Evolutionary conservation across 75 land plant species (phyloP).

Genomic region (Chamaecyparis obtusa): DNA sequence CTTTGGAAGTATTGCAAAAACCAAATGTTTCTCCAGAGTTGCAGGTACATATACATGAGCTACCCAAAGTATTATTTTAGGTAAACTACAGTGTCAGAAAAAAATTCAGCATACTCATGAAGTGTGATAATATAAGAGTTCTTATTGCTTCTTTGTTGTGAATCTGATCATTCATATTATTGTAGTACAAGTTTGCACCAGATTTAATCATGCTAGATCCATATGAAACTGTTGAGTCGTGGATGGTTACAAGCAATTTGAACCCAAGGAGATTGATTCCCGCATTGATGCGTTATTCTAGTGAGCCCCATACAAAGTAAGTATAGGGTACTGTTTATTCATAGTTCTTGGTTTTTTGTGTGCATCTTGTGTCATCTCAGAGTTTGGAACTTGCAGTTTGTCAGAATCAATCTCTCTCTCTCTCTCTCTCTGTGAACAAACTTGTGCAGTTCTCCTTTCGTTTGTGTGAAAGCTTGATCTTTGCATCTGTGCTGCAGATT

Average conservation of each 20-base stretch:
- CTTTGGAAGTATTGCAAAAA: constrained; percentile 83
- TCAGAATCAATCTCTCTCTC: background rate
- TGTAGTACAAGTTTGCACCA: constrained; percentile 98
- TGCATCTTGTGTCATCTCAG: background rate
- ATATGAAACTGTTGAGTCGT: constrained; percentile 92
- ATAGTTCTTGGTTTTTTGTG: constrained; percentile 4
- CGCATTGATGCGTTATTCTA: constrained; percentile 96
- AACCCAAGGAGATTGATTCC: constrained; percentile 93
- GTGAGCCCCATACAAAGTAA: constrained; percentile 92
- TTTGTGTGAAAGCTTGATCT: no score
- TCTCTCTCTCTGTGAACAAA: no score
- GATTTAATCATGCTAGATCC: constrained; percentile 95
- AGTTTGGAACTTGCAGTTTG: background rate
- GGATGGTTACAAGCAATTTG: constrained; percentile 79
- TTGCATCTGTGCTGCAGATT: no score
- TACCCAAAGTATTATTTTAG: background rate
- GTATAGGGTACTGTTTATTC: constrained; percentile 4
- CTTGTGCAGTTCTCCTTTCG: no score
- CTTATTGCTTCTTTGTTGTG: constrained; percentile 9
- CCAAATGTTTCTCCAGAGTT: constrained; percentile 78
- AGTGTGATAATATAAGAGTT: background rate
- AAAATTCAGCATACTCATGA: background rate
- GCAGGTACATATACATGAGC: constrained; percentile 48
- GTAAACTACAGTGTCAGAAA: background rate
- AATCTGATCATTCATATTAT: constrained; percentile 1